These are phyloP conservation scores for Saposhnikovia divaricata DNA, from an alignment of 129 eudicot genomes.

Conservation along the genomic window DNA sequence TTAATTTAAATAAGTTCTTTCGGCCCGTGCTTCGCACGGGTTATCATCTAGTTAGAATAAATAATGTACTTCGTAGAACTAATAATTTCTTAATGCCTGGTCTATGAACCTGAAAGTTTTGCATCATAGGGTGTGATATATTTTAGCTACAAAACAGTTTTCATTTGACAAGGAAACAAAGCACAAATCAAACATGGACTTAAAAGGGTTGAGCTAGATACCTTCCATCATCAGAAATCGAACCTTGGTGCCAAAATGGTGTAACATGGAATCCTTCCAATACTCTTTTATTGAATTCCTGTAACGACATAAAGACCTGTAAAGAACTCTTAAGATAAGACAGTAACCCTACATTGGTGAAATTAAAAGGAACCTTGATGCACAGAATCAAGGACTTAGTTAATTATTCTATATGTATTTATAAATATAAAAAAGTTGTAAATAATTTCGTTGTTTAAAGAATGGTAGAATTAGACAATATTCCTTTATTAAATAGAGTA, in stretches of 20 bases:
- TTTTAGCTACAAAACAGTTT: not conserved
- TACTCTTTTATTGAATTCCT: constrained; percentile 74
- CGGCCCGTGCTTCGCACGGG: too few relatives aligned
- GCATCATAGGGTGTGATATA: not conserved
- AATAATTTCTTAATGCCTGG: not conserved
- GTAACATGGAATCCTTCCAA: constrained; percentile 89
- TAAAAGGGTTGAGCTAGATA: constrained; percentile 14
- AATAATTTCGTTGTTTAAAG: not conserved
- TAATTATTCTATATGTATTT: not conserved
- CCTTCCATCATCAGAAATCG: constrained; percentile 90
- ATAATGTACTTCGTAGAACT: not conserved
- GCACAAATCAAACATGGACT: not conserved
- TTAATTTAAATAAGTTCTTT: too few relatives aligned
- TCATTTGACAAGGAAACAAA: not conserved
- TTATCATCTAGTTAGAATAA: too few relatives aligned
- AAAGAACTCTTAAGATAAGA: not conserved
- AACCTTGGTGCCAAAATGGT: constrained; percentile 98
- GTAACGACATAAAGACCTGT: constrained; percentile 8
- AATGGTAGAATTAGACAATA: not conserved
- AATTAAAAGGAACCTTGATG: not conserved
- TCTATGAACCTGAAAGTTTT: not conserved
- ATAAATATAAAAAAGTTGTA: not conserved
- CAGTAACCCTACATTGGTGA: not conserved
- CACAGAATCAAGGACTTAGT: not conserved
- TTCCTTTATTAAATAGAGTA: not conserved